phyloP scores from a whole-genome alignment of 345 rosid species.

The Viola odorata region DNA sequence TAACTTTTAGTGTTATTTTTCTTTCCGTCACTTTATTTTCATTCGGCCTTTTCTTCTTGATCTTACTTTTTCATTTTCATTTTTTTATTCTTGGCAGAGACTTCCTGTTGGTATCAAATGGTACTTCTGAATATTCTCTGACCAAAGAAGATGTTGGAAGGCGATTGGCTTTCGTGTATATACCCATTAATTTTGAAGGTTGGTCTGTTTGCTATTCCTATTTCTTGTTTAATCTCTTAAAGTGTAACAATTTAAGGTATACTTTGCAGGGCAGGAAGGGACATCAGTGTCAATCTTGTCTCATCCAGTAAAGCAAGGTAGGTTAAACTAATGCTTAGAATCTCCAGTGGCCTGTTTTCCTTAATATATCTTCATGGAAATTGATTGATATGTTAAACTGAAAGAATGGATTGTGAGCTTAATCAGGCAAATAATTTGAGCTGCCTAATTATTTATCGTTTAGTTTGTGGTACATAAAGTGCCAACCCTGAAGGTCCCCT shows the following conservation, averaged over 20 bases:
- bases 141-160: conserved; percentile 82
- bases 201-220: conserved; percentile 11
- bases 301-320: conserved; percentile 73
- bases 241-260: not conserved
- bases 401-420: too few species aligned
- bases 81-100: conserved; percentile 38
- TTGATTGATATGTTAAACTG: not conserved
- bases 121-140: conserved; percentile 77
- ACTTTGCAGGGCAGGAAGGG: conserved; percentile 82
- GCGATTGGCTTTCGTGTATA: conserved; percentile 61
- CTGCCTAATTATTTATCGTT: not conserved
- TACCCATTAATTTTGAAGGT: conserved; percentile 97
- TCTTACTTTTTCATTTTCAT: not conserved
- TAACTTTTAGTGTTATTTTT: not conserved
- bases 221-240: conserved; percentile 2
- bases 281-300: conserved; percentile 59
- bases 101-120: conserved; percentile 50
- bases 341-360: not conserved
- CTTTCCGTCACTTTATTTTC: not conserved
- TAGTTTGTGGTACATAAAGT: not conserved
- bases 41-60: too few species aligned
- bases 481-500: not conserved
- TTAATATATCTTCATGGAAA: not conserved
- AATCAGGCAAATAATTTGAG: too few species aligned
- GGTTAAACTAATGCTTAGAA: conserved; percentile 14